Conservation (phyloP, 179 eudicot species). For the Heliamphora pulchella region DNA sequence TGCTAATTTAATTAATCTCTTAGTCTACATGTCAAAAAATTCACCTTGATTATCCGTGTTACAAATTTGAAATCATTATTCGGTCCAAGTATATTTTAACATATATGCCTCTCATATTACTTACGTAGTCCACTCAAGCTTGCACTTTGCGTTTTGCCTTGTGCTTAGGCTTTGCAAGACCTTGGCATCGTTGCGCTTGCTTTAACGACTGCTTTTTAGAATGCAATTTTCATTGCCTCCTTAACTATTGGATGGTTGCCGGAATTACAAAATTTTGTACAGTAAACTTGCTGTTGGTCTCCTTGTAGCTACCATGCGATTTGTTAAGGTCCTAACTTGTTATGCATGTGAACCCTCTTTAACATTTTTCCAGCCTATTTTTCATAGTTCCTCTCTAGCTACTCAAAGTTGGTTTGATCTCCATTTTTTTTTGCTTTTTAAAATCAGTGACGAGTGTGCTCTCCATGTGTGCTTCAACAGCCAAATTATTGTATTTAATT, state of each 20-base stretch:
- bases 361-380: not conserved
- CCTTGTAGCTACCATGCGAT: not conserved
- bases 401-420: not conserved
- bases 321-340: not conserved
- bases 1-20: not conserved
- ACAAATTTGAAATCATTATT: not conserved
- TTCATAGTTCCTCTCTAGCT: not conserved
- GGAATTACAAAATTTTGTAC: not conserved
- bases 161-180: not conserved
- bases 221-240: not conserved
- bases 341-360: not conserved
- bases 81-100: not conserved
- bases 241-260: slow-evolving; percentile 2
- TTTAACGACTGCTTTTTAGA: not conserved
- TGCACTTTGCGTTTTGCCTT: not conserved
- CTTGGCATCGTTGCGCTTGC: not conserved
- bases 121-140: not conserved
- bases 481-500: not conserved
- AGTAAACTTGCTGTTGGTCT: not conserved
- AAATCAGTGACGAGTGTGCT: not conserved
- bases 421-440: not conserved
- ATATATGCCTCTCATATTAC: not conserved
- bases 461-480: not conserved
- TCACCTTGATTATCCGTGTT: not conserved
- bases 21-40: not conserved